These are phyloP conservation scores for Calonectria ilicicola DNA, from an alignment of 2,329 filamentous ascomycete species.

Conservation along the genomic window DNA sequence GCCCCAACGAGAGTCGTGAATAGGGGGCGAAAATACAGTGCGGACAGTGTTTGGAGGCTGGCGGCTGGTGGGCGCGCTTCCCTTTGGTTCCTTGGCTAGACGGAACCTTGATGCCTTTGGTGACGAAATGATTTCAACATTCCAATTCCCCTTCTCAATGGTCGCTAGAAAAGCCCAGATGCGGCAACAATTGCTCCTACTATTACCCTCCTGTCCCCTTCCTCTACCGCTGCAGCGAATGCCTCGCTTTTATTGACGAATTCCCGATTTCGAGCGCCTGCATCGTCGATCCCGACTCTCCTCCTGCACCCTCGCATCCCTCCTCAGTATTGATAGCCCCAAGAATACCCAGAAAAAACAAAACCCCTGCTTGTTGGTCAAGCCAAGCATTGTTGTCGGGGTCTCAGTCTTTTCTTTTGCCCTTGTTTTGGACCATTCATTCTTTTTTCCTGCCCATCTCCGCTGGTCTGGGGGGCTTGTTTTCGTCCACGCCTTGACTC, in stretches of 20 bases:
- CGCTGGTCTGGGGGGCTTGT: slow-evolving; percentile 5
- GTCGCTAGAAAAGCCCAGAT: background rate
- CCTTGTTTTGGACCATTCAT: background rate
- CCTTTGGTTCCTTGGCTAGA: slow-evolving; percentile 10
- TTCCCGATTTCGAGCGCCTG: slow-evolving; percentile 1
- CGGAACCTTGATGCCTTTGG: slow-evolving; percentile 7
- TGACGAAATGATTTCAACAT: background rate
- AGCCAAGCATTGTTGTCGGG: background rate
- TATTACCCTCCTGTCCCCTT: background rate
- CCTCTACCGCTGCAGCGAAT: background rate
- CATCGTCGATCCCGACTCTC: background rate
- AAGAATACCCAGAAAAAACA: background rate
- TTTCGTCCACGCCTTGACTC: background rate
- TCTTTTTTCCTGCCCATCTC: slow-evolving; percentile 1
- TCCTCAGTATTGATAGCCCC: background rate
- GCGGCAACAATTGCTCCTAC: background rate
- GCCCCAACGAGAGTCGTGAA: background rate
- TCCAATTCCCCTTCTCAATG: background rate
- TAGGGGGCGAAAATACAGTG: slow-evolving; percentile 16
- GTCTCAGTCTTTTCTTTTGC: background rate
- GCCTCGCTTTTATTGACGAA: slow-evolving; percentile 2
- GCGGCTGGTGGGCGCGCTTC: background rate
- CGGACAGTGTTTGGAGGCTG: background rate
- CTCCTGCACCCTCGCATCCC: background rate
- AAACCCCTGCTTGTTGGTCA: background rate